These are phyloP conservation scores for Leccinum solheimii DNA, from an alignment of 1,284 basidiomycete species.

Conservation along the genomic window DNA sequence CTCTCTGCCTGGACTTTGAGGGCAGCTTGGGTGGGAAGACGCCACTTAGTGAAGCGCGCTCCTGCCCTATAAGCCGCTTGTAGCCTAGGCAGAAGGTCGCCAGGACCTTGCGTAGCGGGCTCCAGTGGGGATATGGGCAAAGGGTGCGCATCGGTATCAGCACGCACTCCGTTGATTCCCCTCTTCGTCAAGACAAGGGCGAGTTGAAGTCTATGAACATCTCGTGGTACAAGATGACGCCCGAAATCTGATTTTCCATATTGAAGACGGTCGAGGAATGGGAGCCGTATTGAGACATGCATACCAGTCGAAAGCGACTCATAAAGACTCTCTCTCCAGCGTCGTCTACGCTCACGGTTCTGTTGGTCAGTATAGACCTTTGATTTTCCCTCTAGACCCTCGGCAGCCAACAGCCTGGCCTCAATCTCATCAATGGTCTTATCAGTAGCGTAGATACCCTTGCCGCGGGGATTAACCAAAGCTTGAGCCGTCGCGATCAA, in stretches of 20 bases:
- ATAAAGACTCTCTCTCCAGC: conserved; percentile 50
- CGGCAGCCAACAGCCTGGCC: conserved; percentile 41
- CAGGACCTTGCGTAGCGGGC: conserved; percentile 51
- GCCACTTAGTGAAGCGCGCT: conserved; percentile 54
- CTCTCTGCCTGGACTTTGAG: conserved; percentile 48
- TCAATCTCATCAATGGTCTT: conserved; percentile 49
- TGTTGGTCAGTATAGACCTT: conserved; percentile 37
- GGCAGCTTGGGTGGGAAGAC: conserved; percentile 40
- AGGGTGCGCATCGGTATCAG: conserved; percentile 50
- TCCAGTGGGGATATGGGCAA: conserved; percentile 46
- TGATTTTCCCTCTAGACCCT: conserved; percentile 29
- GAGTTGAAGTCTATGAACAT: conserved; percentile 48
- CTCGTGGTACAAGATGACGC: conserved; percentile 51
- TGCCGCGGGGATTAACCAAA: conserved; percentile 48
- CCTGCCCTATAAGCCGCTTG: conserved; percentile 45
- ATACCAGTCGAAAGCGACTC: conserved; percentile 43
- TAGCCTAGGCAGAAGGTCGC: conserved; percentile 44
- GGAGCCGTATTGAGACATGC: conserved; percentile 3
- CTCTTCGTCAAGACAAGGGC: conserved; percentile 42
- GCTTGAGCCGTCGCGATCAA: conserved; percentile 45
- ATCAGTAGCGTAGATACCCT: conserved; percentile 57
- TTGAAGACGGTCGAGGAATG: background rate
- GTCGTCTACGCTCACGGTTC: conserved; percentile 40
- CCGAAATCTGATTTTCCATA: conserved; percentile 37
- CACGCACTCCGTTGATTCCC: conserved; percentile 46